Evolutionary conservation across 257 asterid species (phyloP), one percentile per base, ranked within the genome.

Genomic region (Euphrasia confusa): DNA sequence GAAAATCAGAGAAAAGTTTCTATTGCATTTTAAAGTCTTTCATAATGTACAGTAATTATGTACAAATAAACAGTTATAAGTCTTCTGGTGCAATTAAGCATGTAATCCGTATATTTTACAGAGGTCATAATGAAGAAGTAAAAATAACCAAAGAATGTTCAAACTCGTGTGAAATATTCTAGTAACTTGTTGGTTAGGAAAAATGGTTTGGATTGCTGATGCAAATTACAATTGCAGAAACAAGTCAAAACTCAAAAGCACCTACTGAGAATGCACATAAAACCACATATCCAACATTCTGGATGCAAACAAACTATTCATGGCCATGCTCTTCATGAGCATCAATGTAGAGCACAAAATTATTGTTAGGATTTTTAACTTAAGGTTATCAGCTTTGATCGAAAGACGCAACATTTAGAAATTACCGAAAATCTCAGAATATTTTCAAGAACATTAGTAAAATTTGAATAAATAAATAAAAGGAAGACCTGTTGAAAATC

Each of bases 401-500:
- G 33, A 48, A 33, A 61, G 48, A 40, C 50, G 27, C 54, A 37
- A 10, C 52, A 61, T 47, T 52, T 35, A 49, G 50, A 57, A 61
- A 53, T 57, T 28, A 60, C 21, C 24, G 14, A 39, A 42, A 52
- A 26, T 15, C 58, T 24, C 35, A 27, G 24, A 68, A 39, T 45
- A 24, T 27, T 26, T 52, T 60, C 18, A 48, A 53, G 26, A 17
- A 62, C 15, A 55, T 49, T 33, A 33, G 39, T 6, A 37, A 37
- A 8, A 37, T 37, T 37, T 9, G 9, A 37, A 37, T 0, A 72
- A 39, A 11, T 9, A 33, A 5, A 47, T n/a, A 75, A 55, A 48
- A 64, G 42, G 70, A 45, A 78, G 48, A 91, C 96, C 77, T 84
- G 96, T 66, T 86, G 98, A 70, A 91, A 86, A 79, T 91, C 96